Conservation (phyloP, 2,329 filamentous ascomycete species). For the Fusarium sp. region DNA sequence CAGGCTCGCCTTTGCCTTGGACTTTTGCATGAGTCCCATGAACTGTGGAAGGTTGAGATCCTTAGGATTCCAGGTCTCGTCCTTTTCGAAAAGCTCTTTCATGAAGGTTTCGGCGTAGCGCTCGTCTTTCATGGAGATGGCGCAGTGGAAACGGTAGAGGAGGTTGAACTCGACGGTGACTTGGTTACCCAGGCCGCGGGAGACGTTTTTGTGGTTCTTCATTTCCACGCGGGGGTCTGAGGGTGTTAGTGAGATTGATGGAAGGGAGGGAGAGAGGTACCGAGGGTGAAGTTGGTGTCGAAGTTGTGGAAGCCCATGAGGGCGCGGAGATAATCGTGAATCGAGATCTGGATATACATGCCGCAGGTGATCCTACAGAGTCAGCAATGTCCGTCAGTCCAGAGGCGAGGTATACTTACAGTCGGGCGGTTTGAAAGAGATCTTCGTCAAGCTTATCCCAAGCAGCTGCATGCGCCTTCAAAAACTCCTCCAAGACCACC, state of each 20-base stretch:
- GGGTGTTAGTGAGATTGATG: background rate
- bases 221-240: background rate
- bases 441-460: background rate
- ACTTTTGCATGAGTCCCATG: background rate
- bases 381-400: background rate
- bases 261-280: background rate
- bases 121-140: constrained; percentile 48
- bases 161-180: constrained; percentile 52
- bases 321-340: constrained; percentile 55
- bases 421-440: background rate
- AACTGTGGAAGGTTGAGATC: background rate
- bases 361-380: constrained; percentile 59
- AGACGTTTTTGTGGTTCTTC: constrained; percentile 40
- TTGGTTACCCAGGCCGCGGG: constrained; percentile 49
- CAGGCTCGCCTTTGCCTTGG: background rate
- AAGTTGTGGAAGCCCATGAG: constrained; percentile 62
- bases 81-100: constrained; percentile 10
- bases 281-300: constrained; percentile 68
- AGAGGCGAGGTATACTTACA: background rate
- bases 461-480: background rate
- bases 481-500: background rate
- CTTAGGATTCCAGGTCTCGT: constrained; percentile 14
- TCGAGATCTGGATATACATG: constrained; percentile 65
- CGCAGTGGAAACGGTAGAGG: constrained; percentile 51
- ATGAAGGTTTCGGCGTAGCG: constrained; percentile 46